Evolutionary conservation across 495 filamentous ascomycete genomes (phyloP).

Genomic region (Stereocaulon alpinum): DNA sequence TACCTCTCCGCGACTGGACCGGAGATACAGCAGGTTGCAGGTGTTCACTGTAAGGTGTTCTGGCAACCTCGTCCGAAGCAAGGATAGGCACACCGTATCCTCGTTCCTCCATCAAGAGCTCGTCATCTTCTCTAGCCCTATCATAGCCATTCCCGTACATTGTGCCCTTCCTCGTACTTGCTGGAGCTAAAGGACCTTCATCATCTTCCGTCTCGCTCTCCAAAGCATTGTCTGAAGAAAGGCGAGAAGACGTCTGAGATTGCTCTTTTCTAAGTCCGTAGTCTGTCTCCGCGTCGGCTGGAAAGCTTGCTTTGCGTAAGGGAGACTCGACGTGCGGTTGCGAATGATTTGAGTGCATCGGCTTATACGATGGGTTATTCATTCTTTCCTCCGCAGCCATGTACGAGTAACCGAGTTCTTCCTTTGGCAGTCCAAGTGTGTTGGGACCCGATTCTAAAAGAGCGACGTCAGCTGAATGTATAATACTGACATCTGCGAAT

Average conservation of each 20-base stretch:
- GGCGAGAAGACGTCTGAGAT: conserved; percentile 17
- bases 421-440: conserved; percentile 54
- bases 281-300: conserved; percentile 28
- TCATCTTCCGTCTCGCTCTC: conserved; percentile 43
- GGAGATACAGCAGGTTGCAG: conserved; percentile 68
- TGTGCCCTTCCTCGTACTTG: conserved; percentile 51
- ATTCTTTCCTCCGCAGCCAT: conserved; percentile 71
- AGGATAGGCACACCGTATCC: conserved; percentile 66
- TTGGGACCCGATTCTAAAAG: neutral
- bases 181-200: conserved; percentile 67
- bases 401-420: conserved; percentile 58
- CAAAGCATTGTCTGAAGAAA: conserved; percentile 27
- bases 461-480: neutral
- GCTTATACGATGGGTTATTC: conserved; percentile 45
- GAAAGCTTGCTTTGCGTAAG: conserved; percentile 43
- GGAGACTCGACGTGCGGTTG: conserved; percentile 47
- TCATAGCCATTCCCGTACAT: conserved; percentile 47
- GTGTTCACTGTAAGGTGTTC: conserved; percentile 53
- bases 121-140: conserved; percentile 35
- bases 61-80: conserved; percentile 82
- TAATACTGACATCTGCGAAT: neutral
- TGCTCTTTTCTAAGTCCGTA: conserved; percentile 20
- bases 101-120: conserved; percentile 42
- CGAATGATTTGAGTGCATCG: conserved; percentile 31
- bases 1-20: conserved; percentile 47